A percentile compares a stretch with the other conserved stretches of the same genome.
These are phyloP conservation scores for Trypanosoma lewisi DNA, from an alignment of 208 protist genomes.

Conservation along the genomic window DNA sequence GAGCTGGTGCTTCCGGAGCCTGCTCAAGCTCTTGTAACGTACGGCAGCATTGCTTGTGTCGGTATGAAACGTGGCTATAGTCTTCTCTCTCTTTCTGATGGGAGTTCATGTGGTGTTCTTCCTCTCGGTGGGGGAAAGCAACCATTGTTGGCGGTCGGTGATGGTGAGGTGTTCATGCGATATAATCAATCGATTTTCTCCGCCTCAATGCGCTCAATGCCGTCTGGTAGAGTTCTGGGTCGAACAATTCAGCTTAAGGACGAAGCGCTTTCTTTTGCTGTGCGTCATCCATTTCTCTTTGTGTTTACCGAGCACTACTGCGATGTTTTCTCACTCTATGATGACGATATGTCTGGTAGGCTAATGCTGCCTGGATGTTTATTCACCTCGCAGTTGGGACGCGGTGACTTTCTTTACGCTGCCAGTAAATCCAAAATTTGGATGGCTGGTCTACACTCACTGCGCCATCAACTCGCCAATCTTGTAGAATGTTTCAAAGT, in stretches of 20 bases:
- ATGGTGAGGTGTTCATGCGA: conserved; percentile 46
- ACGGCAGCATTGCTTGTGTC: conserved; percentile 54
- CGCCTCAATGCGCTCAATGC: conserved; percentile 33
- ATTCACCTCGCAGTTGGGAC: conserved; percentile 42
- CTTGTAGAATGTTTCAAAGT: conserved; percentile 46
- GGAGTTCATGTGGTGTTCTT: conserved; percentile 54
- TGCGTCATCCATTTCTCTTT: conserved; percentile 67
- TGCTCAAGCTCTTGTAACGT: conserved; percentile 40
- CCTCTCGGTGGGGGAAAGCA: conserved; percentile 29
- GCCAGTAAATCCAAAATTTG: conserved; percentile 57
- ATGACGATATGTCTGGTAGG: conserved; percentile 47
- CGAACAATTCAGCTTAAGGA: conserved; percentile 34
- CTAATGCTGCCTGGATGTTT: conserved; percentile 52
- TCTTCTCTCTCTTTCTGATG: conserved; percentile 52
- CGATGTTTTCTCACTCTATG: conserved; percentile 58
- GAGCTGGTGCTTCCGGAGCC: conserved; percentile 56
- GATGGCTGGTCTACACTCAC: conserved; percentile 48
- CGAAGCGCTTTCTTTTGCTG: conserved; percentile 26
- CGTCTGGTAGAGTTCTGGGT: conserved; percentile 19
- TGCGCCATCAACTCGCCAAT: conserved; percentile 60
- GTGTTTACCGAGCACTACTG: conserved; percentile 64
- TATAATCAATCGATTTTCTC: conserved; percentile 40
- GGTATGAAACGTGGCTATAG: conserved; percentile 65
- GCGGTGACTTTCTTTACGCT: conserved; percentile 47
- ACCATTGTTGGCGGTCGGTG: conserved; percentile 28